Base-by-base conservation (phyloP, 495 filamentous ascomycete genomes). In the Aspergillus sclerotiicarbonarius region DNA sequence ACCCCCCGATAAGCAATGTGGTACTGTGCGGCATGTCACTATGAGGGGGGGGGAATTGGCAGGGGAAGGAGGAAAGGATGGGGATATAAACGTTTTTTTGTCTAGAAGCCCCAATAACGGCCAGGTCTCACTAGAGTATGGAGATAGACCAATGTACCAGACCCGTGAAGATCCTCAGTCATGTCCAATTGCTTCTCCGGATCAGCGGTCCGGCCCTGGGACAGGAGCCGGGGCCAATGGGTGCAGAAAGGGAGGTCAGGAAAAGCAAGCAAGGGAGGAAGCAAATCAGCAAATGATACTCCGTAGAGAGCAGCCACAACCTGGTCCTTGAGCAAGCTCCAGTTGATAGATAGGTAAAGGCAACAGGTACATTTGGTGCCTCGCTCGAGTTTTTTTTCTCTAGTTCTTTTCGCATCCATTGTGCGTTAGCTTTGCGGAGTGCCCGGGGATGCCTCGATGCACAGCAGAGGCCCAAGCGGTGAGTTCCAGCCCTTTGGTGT, bases 171-270 rank as follows among this genome's bases (percentile, higher is more conserved):
- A 58, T 31, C 51, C 57, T 66, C 54, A 57, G 56, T 69, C 66
- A 60, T 66, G 37, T 59, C 58, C 62, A 59, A 62, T 33, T 58
- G 59, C 39, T 62, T 67, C 59, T 65, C 62, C 61, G 56, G 66
- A 60, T 66, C 59, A 43, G 51, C 55, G 64, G 65, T 20, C 56
- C 35, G 56, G 49, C 33, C 25, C 55, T 53, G 39, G 66, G 66
- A 67, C 62, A 66, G 51, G 39, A 55, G 30, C 48, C 18, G 41
- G 48, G 53, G 61, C 60, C 37, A 68, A 51, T 37, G 48, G 47
- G 41, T 43, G 54, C 50, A 62, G 65, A 66, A 70, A 67, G 66
- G 61, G 67, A 62, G 19, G 35, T 56, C 37, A 54, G 53, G 32
- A 51, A 25, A 55, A 51, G 53, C 51, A 65, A 59, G 65, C 60